Evolutionary conservation across 2,329 filamentous ascomycete genomes (phyloP), one percentile per base, ranked within the genome.

Genomic region (Nothopassalora personata): DNA sequence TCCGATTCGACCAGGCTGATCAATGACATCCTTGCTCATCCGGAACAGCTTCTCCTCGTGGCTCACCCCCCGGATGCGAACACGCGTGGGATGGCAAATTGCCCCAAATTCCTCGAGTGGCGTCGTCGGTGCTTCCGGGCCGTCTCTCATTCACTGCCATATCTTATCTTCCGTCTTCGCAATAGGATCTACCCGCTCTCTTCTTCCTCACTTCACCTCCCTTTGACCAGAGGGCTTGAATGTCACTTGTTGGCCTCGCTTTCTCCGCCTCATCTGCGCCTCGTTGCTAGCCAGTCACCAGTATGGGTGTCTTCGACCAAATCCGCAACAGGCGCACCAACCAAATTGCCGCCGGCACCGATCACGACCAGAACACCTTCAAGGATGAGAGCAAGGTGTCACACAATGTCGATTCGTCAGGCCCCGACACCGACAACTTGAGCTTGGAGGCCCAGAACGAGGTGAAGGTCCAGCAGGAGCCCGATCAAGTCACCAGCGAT

Each of bases 361-460:
- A 34, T 30, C 34, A 30, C 11, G 50, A 45, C 11, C 33, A 30
- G 28, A 39, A 39, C 28, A 51, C 54, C 51, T 58, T 54, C 56
- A 56, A 60, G 53, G 49, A 51, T 34, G 48, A 60, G 15, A 28
- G 49, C 18, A 23, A 60, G 13, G 43, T 53, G 28, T 49, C 43
- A 5, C 36, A 54, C 13, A 54, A 60, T 51, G 53, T 23, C 27
- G 45, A 53, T 1, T 49, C 45, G 9, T 56, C 57, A 5, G 61
- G 53, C 28, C 60, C 60, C 23, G 63, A 65, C 57, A 66, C 57
- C 18, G 61, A 63, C 48, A 61, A 48, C 54, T 53, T 68, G 30
- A 70, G 68, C 48, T 63, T 71, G 43, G 70, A 73, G 56, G 69
- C 66, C 13, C 61, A 63, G 47, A 68, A 72, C 27, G 69, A 72